Base-by-base conservation (phyloP, 176 grass and related monocot genomes). In the Otatea glauca region DNA sequence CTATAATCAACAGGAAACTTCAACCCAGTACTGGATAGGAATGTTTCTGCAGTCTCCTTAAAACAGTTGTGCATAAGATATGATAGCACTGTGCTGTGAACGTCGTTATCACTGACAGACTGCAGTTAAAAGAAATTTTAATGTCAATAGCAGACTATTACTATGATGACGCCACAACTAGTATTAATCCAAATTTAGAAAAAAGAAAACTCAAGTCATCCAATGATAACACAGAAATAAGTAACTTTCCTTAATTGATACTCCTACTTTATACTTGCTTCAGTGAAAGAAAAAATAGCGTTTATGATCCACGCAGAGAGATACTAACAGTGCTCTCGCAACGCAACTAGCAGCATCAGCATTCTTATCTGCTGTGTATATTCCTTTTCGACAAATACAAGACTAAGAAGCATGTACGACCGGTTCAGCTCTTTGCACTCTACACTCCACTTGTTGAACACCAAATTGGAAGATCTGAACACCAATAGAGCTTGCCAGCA, bases 11-110 rank as follows among this genome's bases (percentile, higher is more conserved):
- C 87, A 79, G 97, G 90, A 24, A 94, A 82, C 6, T 92, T 87
- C 82, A 99, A 84, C 29, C 91, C 88, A 6, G 88, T 92, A 72
- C 81, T 92, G 80, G 89, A 63, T 84, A 99, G 58, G 81, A 99
- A 99, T 75, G 90, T 49, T 66, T 99, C 90, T 32, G 93, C 97
- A 7, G 97, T 99, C 75, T 99, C 97, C 66, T 96, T 99, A 86
- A 91, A 99, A 88, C 97, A 99, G 81, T 96, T 96, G 81, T 99
- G 93, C 88, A 96, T 83, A 84, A 99, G 91, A 99, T 99, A 99
- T 20, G 93, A 94, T 53, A 93, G 89, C 76, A 99, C 91, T 77
- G 92, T 89, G 51, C 83, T 92, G 69, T 66, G 83, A 75, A 94
- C 88, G 92, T 96, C 92, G 6, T 77, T 90, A 68, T 96, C 91